A percentile compares a stretch with the other conserved stretches of the same genome.
Evolutionary conservation across 2,329 filamentous ascomycete genomes (phyloP).

Genomic region (Aspergillus tanneri): DNA sequence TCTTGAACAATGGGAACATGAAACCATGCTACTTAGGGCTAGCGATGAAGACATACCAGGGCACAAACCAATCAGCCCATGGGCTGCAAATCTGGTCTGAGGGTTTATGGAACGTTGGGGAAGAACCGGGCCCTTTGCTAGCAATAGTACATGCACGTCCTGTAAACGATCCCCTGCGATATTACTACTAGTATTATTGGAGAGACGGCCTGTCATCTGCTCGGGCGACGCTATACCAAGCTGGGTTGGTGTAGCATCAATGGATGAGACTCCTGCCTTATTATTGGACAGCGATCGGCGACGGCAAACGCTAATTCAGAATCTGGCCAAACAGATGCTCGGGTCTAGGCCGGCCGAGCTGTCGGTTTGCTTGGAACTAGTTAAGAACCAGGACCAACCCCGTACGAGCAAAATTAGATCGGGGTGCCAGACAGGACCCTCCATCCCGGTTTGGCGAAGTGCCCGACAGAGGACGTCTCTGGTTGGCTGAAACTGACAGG

Average conservation of each 20-base stretch:
- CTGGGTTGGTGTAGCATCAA: not conserved
- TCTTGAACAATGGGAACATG: too few species aligned
- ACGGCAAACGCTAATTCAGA: conserved; percentile 1
- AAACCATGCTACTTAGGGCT: not conserved
- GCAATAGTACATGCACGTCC: not conserved
- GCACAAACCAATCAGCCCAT: not conserved
- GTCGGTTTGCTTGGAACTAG: conserved; percentile 4
- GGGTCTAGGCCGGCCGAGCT: conserved; percentile 20
- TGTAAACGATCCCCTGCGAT: not conserved
- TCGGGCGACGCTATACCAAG: not conserved
- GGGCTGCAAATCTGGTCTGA: not conserved
- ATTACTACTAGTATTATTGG: not conserved
- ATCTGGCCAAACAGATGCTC: conserved; percentile 27
- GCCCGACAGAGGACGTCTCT: not conserved
- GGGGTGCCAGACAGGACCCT: conserved; percentile 1
- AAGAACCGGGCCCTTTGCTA: not conserved
- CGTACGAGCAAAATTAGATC: not conserved
- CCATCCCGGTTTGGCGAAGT: conserved; percentile 3
- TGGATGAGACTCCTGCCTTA: too few species aligned
- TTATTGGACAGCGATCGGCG: conserved; percentile 6
- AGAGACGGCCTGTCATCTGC: conserved; percentile 3
- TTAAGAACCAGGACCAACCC: not conserved
- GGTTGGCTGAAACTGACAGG: conserved; percentile 4
- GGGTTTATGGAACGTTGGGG: not conserved
- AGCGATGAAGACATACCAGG: not conserved